Conservation (phyloP, 768 basidiomycete genomes). For the Tricholoma saponaceum region DNA sequence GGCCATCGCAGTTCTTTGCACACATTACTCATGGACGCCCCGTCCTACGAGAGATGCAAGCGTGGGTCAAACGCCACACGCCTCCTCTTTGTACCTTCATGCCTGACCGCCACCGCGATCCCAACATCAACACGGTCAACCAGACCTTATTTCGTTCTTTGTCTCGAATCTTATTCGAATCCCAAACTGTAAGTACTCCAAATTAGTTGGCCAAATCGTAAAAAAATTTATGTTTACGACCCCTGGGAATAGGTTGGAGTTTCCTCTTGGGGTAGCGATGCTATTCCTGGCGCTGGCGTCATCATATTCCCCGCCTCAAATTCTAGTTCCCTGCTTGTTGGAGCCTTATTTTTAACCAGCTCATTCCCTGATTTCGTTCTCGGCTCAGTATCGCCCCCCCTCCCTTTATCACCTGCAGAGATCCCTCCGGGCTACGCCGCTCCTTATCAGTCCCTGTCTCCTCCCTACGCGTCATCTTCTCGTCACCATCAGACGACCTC, state of each 20-base stretch:
- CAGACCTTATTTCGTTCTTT: constrained; percentile 51
- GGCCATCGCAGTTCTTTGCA: constrained; percentile 49
- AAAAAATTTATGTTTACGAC: not conserved
- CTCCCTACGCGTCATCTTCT: constrained; percentile 30
- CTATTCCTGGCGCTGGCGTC: constrained; percentile 45
- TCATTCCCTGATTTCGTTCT: constrained; percentile 46
- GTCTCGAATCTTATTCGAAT: constrained; percentile 47
- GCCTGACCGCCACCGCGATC: constrained; percentile 53
- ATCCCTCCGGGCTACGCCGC: constrained; percentile 25
- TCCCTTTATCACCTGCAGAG: constrained; percentile 24
- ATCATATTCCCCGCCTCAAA: constrained; percentile 50
- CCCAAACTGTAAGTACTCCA: constrained; percentile 44
- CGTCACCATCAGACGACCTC: constrained; percentile 32
- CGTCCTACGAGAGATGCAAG: constrained; percentile 42
- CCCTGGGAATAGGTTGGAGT: constrained; percentile 38
- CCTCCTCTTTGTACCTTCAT: constrained; percentile 60
- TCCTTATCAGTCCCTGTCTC: constrained; percentile 26
- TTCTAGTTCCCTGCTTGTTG: constrained; percentile 47
- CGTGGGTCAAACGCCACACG: constrained; percentile 44
- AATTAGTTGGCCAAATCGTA: constrained; percentile 3
- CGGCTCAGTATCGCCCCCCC: constrained; percentile 23
- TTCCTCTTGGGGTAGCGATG: constrained; percentile 46
- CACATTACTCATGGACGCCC: constrained; percentile 38
- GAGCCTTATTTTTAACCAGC: constrained; percentile 43
- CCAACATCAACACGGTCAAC: constrained; percentile 45